A percentile compares a stretch with the other conserved stretches of the same genome.
phyloP scores from a whole-genome alignment of 176 grass and related monocot genomes.

The Pharus latifolius region DNA sequence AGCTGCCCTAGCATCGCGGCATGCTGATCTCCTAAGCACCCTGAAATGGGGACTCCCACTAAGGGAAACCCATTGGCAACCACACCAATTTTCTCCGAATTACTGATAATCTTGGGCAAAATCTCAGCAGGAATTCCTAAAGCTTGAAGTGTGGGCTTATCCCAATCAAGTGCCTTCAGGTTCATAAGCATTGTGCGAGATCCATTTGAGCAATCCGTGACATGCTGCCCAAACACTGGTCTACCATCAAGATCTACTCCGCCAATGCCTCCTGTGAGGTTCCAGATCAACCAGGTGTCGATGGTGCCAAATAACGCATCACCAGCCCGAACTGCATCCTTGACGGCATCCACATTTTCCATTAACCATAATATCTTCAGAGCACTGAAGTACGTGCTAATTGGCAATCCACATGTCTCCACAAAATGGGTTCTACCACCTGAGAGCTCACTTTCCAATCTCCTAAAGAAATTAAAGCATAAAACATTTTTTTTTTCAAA shows the following conservation, averaged over 20 bases:
- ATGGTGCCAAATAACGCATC: conserved; percentile 87
- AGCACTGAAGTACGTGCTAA: conserved; percentile 96
- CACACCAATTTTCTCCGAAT: conserved; percentile 62
- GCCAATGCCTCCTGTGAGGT: conserved; percentile 61
- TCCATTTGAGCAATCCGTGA: conserved; percentile 89
- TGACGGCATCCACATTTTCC: conserved; percentile 74
- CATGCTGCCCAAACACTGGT: conserved; percentile 40
- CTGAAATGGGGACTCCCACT: conserved; percentile 50
- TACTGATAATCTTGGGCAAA: conserved; percentile 87
- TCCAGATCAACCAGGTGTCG: conserved; percentile 96
- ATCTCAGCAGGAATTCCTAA: conserved; percentile 52
- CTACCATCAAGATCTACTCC: conserved; percentile 21
- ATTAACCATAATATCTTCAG: conserved; percentile 81
- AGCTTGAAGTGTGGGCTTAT: conserved; percentile 39
- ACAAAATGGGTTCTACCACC: conserved; percentile 81
- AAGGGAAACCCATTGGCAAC: conserved; percentile 56
- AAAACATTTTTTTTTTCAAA: neutral
- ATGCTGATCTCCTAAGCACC: conserved; percentile 84
- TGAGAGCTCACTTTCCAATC: conserved; percentile 61
- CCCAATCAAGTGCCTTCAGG: conserved; percentile 75
- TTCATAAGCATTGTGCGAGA: conserved; percentile 98
- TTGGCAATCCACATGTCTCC: conserved; percentile 58
- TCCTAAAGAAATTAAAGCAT: conserved; percentile 26
- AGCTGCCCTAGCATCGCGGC: conserved; percentile 83
- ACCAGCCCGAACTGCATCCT: conserved; percentile 42